Conservation (phyloP, 352 stramenopile genomes). For the Phytophthora lateralis region DNA sequence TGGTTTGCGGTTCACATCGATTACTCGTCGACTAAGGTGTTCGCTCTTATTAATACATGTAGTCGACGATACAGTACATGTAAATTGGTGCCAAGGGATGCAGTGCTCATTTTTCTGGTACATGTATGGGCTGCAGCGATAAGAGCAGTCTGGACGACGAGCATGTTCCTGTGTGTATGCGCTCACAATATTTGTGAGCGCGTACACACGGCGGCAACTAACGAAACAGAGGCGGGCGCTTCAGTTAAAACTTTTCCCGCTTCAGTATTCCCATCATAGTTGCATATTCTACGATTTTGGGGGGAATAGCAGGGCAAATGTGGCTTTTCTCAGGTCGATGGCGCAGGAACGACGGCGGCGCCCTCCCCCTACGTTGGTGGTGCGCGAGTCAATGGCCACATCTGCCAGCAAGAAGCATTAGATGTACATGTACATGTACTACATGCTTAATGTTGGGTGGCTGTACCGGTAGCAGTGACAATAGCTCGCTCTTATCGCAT, state of each 20-base stretch:
- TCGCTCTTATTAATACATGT: no score
- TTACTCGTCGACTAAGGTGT: neutral
- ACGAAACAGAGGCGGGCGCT: conserved; percentile 4
- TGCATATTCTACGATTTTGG: neutral
- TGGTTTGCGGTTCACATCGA: neutral
- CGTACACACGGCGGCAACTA: neutral
- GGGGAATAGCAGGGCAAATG: neutral
- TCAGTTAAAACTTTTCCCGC: neutral
- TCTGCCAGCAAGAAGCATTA: neutral
- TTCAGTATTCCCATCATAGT: neutral
- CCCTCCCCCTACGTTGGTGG: neutral
- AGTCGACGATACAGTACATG: neutral
- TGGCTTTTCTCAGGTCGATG: neutral
- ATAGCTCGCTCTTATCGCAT: neutral
- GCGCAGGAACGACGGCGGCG: no score
- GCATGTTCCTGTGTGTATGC: neutral
- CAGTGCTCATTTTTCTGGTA: neutral
- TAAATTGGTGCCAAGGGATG: neutral
- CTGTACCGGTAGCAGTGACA: neutral
- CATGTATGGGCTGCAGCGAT: neutral
- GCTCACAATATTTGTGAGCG: no score
- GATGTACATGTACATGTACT: no score
- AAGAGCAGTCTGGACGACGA: conserved; percentile 1
- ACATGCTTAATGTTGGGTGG: neutral
- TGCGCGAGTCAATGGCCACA: neutral